Base-by-base conservation (phyloP, 2,329 filamentous ascomycete species). In the Talaromyces sp. region DNA sequence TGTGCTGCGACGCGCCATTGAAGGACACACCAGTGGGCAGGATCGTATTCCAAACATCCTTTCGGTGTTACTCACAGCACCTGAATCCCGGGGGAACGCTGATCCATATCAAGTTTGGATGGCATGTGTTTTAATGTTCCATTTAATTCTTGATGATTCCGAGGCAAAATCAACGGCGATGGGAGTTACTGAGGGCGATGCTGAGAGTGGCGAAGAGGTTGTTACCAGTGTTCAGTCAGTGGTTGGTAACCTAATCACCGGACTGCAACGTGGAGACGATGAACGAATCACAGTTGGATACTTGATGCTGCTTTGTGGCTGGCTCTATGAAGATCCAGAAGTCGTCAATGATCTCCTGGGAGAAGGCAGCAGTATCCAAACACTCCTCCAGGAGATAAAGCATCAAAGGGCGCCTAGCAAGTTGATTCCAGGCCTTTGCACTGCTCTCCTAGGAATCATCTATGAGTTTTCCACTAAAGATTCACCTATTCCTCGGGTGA, bases 401-500 rank as follows among this genome's bases (percentile, higher is more conserved):
- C 83, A 86, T 55, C 75, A 81, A 61, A 66, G 78, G 66, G 74
- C 81, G 24, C 84, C 84, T 11, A 86, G 86, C 54, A 78, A 83
- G 17, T 77, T 96, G 29, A 80, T 93, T 13, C 88, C 90, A 60
- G 94, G 94, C 2, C 80, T 99, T 11, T 91, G 89, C 68, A 88
- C 91, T 14, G 86, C 91, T 68, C 77, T 99, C 0, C 80, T 97
- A 1, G 94, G 93, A 9, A 87, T 95, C 17, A 82, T 94, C 4
- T 99, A 97, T 69, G 94, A 99, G 66, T 99, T 97, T 67, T 97
- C 93, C 9, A 97, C 93, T 0, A 96, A 96, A 69, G 94, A 99
- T 72, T 97, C 93, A 0, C 91, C 94, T 0, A 87, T 99, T 47
- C 84, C 93, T 5, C 83, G 94, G 55, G 81, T 86, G 20, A 92